These are phyloP conservation scores for Thielaviopsis cerberus DNA, from an alignment of 2,329 filamentous ascomycete genomes.

Conservation along the genomic window DNA sequence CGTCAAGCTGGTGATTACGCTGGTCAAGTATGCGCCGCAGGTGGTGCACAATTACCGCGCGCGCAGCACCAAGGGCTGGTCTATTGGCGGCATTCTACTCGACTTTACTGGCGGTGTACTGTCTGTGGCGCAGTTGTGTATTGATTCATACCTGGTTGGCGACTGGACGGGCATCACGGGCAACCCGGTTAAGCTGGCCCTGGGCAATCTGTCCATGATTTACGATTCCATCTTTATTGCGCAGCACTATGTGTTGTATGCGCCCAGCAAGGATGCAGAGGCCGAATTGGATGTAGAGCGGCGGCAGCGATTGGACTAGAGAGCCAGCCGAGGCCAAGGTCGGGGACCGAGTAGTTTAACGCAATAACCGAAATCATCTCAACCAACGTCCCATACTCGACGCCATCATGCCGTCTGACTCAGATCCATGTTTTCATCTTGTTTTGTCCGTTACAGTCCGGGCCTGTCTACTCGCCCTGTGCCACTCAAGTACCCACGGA, in stretches of 20 bases:
- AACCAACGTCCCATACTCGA: background rate
- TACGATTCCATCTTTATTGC: conserved; percentile 75
- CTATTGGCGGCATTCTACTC: conserved; percentile 64
- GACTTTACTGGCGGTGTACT: conserved; percentile 68
- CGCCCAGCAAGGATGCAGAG: conserved; percentile 13
- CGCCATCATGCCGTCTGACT: background rate
- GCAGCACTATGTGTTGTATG: conserved; percentile 76
- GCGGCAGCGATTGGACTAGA: conserved; percentile 13
- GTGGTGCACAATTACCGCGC: conserved; percentile 67
- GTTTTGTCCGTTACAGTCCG: too few relatives aligned
- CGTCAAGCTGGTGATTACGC: conserved; percentile 71
- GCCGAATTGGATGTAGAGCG: conserved; percentile 16
- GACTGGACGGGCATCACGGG: conserved; percentile 85
- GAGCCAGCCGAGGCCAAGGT: background rate
- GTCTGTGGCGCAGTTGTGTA: conserved; percentile 60
- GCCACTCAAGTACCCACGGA: background rate
- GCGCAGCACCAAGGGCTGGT: conserved; percentile 74
- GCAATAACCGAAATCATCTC: background rate
- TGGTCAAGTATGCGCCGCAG: conserved; percentile 88
- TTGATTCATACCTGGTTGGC: conserved; percentile 67
- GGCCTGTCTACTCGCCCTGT: background rate
- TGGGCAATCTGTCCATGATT: conserved; percentile 68
- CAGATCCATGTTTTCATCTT: background rate
- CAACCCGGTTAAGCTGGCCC: conserved; percentile 75
- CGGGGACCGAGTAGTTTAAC: background rate